phyloP scores from a whole-genome alignment of 2,329 filamentous ascomycete genomes.

The Leptodontidium sp. region DNA sequence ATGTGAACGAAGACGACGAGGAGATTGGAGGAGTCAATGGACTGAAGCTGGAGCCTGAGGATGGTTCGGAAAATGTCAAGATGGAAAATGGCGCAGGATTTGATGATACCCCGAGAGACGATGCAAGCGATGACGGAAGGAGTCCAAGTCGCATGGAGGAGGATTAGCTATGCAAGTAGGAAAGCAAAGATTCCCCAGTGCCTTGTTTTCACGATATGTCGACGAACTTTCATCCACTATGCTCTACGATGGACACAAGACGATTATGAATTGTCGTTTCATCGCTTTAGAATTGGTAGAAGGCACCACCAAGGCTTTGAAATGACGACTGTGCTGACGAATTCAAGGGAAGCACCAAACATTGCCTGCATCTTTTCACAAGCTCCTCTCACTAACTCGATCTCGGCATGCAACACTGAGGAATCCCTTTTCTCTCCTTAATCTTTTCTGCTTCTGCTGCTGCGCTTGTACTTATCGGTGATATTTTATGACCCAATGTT shows the following conservation, averaged over 20 bases:
- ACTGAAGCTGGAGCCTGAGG: conserved; percentile 32
- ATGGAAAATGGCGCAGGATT: conserved; percentile 33
- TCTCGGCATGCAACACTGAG: not conserved
- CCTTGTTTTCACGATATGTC: not conserved
- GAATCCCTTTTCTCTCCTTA: no score
- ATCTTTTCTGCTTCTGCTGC: not conserved
- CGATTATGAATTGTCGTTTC: not conserved
- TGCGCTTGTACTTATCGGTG: not conserved
- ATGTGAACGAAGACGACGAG: conserved; percentile 46
- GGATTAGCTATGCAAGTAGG: conserved; percentile 15
- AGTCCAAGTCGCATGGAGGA: conserved; percentile 35
- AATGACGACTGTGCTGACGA: no score
- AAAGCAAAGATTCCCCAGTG: not conserved
- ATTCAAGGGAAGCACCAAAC: not conserved
- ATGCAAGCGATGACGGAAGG: conserved; percentile 23
- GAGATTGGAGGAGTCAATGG: conserved; percentile 27
- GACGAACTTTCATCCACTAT: not conserved
- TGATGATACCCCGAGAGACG: conserved; percentile 41
- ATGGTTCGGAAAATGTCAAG: conserved; percentile 28
- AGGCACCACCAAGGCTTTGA: no score
- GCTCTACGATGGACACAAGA: not conserved
- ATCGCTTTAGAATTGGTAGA: no score
- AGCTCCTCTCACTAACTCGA: not conserved
- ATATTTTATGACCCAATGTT: no score
- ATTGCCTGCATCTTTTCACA: not conserved